Conservation (phyloP, 805 yeast species). For the Suhomyces canberraensis region DNA sequence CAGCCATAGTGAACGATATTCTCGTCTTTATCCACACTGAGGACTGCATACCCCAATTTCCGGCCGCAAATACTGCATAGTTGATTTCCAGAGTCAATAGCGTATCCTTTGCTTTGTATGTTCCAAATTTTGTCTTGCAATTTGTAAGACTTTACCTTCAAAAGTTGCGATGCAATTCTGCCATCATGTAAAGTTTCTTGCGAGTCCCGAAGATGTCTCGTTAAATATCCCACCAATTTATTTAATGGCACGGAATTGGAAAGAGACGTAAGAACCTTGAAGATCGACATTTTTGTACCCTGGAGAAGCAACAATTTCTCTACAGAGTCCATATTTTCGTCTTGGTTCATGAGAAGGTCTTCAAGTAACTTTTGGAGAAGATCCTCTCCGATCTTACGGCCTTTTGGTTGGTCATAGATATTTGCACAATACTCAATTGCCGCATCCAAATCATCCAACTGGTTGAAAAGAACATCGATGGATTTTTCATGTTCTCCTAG, state of each 20-base stretch:
- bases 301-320: constrained; percentile 40
- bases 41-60: constrained; percentile 50
- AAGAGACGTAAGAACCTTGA: constrained; percentile 44
- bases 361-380: constrained; percentile 52
- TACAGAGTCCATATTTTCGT: constrained; percentile 34
- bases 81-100: constrained; percentile 37
- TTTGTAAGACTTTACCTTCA: constrained; percentile 52
- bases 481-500: constrained; percentile 62
- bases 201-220: constrained; percentile 40
- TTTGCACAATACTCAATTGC: constrained; percentile 61
- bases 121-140: constrained; percentile 42
- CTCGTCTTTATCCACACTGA: constrained; percentile 45
- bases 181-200: constrained; percentile 38
- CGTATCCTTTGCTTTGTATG: constrained; percentile 32
- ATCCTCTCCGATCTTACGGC: constrained; percentile 34
- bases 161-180: constrained; percentile 45
- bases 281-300: constrained; percentile 47
- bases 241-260: constrained; percentile 50
- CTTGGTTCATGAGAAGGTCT: constrained; percentile 40
- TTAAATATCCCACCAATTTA: constrained; percentile 43
- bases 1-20: constrained; percentile 60
- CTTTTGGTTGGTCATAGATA: constrained; percentile 37
- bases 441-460: constrained; percentile 51
- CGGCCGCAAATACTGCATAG: constrained; percentile 62
- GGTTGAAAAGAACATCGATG: constrained; percentile 56